Evolutionary conservation across 116 monocot species (phyloP).

Genomic region (Iris pallida): DNA sequence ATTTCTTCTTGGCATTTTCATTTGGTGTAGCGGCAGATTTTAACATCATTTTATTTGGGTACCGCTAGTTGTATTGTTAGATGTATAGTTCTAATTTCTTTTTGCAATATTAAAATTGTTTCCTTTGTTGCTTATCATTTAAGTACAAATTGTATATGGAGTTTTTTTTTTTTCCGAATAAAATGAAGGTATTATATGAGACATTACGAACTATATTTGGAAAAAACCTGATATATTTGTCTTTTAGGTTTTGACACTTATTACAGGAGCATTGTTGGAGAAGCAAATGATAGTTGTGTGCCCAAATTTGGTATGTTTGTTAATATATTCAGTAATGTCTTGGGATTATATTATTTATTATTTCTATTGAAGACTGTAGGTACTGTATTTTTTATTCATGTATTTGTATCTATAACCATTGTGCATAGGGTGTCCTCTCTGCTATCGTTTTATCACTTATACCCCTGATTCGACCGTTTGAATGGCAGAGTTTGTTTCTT

Average conservation of each 20-base stretch:
- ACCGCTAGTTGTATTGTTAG: too few relatives aligned
- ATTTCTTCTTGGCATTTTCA: not conserved
- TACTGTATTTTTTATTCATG: conserved; percentile 14
- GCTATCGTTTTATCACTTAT: conserved; percentile 71
- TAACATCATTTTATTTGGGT: too few relatives aligned
- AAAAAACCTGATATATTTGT: conserved; percentile 4
- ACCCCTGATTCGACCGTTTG: conserved; percentile 88
- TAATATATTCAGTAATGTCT: not conserved
- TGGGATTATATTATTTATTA: conserved; percentile 4
- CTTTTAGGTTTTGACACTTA: conserved; percentile 73
- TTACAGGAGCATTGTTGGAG: conserved; percentile 78
- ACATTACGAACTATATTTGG: too few relatives aligned
- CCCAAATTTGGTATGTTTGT: conserved; percentile 71
- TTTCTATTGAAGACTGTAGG: not conserved
- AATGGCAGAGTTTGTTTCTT: conserved; percentile 94
- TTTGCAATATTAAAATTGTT: too few relatives aligned
- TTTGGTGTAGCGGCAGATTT: not conserved
- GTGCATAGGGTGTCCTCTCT: conserved; percentile 71
- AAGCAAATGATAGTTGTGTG: conserved; percentile 80
- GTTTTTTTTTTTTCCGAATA: too few relatives aligned
- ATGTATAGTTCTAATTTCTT: too few relatives aligned
- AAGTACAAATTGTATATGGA: too few relatives aligned
- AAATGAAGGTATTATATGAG: too few relatives aligned
- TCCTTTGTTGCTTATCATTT: too few relatives aligned
- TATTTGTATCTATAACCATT: conserved; percentile 4